phyloP scores from a whole-genome alignment of 2,329 filamentous ascomycete species.

The Cryphonectria naterciae region DNA sequence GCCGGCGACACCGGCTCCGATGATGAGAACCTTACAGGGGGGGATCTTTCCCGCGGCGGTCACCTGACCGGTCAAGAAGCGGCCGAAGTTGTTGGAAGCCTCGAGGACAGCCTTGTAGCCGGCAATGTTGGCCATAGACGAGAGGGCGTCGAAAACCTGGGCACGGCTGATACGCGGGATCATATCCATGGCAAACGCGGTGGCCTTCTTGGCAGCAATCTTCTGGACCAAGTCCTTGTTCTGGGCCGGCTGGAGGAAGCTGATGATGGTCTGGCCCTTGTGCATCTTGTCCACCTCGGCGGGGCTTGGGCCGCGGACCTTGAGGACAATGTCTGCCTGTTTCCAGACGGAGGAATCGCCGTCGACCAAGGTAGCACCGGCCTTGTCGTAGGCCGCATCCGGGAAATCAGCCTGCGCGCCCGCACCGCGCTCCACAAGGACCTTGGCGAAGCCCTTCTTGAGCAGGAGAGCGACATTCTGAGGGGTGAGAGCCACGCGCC shows the following conservation, averaged over 20 bases:
- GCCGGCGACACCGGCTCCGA: slow-evolving; percentile 87
- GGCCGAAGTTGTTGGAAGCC: slow-evolving; percentile 85
- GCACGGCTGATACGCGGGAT: slow-evolving; percentile 87
- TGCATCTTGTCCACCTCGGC: slow-evolving; percentile 72
- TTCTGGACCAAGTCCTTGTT: slow-evolving; percentile 76
- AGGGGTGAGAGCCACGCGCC: slow-evolving; percentile 82
- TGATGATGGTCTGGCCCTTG: slow-evolving; percentile 75
- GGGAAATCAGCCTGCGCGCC: slow-evolving; percentile 76
- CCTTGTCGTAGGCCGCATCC: slow-evolving; percentile 75
- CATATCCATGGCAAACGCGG: slow-evolving; percentile 89
- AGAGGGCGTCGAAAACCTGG: slow-evolving; percentile 85
- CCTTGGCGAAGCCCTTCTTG: slow-evolving; percentile 80
- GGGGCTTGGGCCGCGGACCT: slow-evolving; percentile 75
- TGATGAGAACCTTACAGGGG: slow-evolving; percentile 86
- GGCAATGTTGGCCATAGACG: slow-evolving; percentile 93
- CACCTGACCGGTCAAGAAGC: slow-evolving; percentile 86
- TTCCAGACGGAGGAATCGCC: slow-evolving; percentile 70
- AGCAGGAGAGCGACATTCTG: slow-evolving; percentile 80
- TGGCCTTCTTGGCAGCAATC: slow-evolving; percentile 71
- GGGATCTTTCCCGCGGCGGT: slow-evolving; percentile 91
- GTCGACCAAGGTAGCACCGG: slow-evolving; percentile 78
- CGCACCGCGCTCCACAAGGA: slow-evolving; percentile 82
- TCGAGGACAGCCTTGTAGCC: slow-evolving; percentile 92
- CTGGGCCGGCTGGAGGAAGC: slow-evolving; percentile 81
- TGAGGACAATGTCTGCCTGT: slow-evolving; percentile 77